Evolutionary conservation across 1,139 yeast genomes (phyloP).

Genomic region (Hanseniaspora sp.): DNA sequence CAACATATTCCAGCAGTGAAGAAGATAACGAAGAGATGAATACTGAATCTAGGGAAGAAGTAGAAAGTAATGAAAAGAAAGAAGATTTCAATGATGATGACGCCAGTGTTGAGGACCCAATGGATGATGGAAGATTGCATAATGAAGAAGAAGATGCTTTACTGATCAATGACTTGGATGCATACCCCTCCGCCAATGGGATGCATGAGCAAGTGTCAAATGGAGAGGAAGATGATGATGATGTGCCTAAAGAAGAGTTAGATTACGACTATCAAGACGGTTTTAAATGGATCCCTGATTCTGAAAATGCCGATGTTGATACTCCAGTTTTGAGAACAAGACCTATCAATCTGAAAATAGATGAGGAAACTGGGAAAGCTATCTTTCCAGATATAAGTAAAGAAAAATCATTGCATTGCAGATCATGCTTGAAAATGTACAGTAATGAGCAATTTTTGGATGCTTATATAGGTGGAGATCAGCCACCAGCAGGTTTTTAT

Average conservation of each 20-base stretch:
- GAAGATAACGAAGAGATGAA: not conserved
- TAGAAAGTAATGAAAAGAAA: not conserved
- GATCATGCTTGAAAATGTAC: conserved; percentile 46
- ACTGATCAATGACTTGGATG: conserved; percentile 14
- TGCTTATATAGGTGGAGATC: conserved; percentile 48
- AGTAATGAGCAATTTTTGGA: conserved; percentile 53
- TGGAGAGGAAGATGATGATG: conserved; percentile 15
- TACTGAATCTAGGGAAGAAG: not conserved
- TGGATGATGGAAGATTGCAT: conserved; percentile 15
- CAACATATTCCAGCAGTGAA: not conserved
- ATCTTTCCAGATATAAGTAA: conserved; percentile 31
- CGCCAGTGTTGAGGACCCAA: conserved; percentile 13
- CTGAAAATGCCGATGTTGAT: conserved; percentile 2
- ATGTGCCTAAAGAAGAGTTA: conserved; percentile 14
- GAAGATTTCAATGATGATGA: not conserved
- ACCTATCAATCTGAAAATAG: conserved; percentile 23
- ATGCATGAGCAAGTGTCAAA: not conserved
- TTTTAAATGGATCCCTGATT: conserved; percentile 2
- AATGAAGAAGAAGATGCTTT: conserved; percentile 15
- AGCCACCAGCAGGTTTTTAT: conserved; percentile 44
- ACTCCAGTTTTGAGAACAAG: conserved; percentile 16
- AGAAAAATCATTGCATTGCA: conserved; percentile 39
- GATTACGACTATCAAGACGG: conserved; percentile 17
- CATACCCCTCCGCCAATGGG: conserved; percentile 7
- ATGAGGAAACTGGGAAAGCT: conserved; percentile 27